These are phyloP conservation scores for Pueraria montana DNA, from an alignment of 306 rosid genomes.

Conservation along the genomic window DNA sequence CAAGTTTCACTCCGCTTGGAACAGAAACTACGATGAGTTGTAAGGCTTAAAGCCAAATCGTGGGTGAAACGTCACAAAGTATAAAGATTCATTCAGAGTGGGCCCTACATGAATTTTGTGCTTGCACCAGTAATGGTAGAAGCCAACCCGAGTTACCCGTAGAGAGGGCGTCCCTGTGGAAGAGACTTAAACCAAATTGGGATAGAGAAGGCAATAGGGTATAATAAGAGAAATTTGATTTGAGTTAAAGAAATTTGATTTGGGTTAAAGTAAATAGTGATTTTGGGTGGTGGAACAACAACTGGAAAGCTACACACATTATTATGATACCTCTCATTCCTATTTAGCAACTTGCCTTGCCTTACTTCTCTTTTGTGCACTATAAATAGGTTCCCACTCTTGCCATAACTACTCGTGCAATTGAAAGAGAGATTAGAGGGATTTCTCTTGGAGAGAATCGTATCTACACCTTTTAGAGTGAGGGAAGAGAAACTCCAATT, in stretches of 20 bases:
- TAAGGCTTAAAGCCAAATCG: slow-evolving; percentile 68
- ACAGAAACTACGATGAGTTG: slow-evolving; percentile 62
- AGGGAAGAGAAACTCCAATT: not conserved
- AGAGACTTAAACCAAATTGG: slow-evolving; percentile 46
- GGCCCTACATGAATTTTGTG: slow-evolving; percentile 46
- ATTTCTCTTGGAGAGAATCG: slow-evolving; percentile 16
- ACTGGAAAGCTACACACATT: slow-evolving; percentile 55
- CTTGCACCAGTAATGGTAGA: slow-evolving; percentile 44
- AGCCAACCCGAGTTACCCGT: slow-evolving; percentile 38
- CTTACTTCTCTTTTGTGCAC: slow-evolving; percentile 36
- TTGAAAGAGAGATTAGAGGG: slow-evolving; percentile 30
- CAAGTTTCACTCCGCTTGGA: not conserved
- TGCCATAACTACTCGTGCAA: slow-evolving; percentile 38
- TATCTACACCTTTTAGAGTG: not conserved
- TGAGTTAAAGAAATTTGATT: slow-evolving; percentile 25
- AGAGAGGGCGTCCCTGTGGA: not conserved
- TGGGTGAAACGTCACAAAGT: slow-evolving; percentile 79
- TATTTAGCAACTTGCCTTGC: slow-evolving; percentile 44
- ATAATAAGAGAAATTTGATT: slow-evolving; percentile 31
- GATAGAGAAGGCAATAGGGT: slow-evolving; percentile 38
- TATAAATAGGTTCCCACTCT: slow-evolving; percentile 53
- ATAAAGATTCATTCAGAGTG: slow-evolving; percentile 53
- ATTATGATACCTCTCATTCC: slow-evolving; percentile 23
- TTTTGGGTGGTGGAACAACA: slow-evolving; percentile 57
- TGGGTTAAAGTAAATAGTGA: slow-evolving; percentile 39